These are phyloP conservation scores for Naganishia kalamii DNA, from an alignment of 768 basidiomycete genomes.

Conservation along the genomic window DNA sequence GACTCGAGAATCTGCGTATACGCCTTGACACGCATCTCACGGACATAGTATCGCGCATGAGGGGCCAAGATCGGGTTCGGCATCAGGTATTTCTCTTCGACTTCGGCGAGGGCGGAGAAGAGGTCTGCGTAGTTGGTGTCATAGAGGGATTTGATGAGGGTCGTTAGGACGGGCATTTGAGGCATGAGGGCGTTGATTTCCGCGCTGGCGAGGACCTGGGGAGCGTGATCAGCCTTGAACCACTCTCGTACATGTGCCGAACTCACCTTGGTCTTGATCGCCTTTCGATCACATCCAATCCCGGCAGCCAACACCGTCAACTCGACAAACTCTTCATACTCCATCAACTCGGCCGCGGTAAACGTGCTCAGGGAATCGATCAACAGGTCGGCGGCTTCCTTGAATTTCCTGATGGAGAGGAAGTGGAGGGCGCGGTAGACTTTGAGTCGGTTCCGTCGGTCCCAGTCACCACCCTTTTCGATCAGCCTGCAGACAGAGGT, in stretches of 20 bases:
- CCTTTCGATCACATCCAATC: constrained; percentile 69
- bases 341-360: constrained; percentile 80
- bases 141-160: constrained; percentile 78
- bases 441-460: constrained; percentile 89
- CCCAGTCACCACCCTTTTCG: constrained; percentile 97
- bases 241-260: too few relatives aligned
- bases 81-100: constrained; percentile 81
- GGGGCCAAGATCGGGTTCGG: constrained; percentile 77
- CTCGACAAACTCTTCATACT: constrained; percentile 83
- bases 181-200: constrained; percentile 82
- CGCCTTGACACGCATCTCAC: constrained; percentile 92
- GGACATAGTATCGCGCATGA: constrained; percentile 81
- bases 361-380: constrained; percentile 90
- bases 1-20: constrained; percentile 87
- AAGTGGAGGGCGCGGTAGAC: constrained; percentile 85
- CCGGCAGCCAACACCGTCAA: constrained; percentile 74
- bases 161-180: constrained; percentile 71
- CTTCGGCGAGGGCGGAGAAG: constrained; percentile 79
- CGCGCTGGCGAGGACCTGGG: constrained; percentile 76
- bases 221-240: too few relatives aligned
- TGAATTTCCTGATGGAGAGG: constrained; percentile 84
- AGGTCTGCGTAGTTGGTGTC: constrained; percentile 92
- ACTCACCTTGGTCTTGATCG: constrained; percentile 83
- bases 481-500: constrained; percentile 57
- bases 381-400: constrained; percentile 72